A percentile compares a stretch with the other conserved stretches of the same genome.
phyloP scores from a whole-genome alignment of 495 filamentous ascomycete genomes.

The Hypoxylon crocopeplum region DNA sequence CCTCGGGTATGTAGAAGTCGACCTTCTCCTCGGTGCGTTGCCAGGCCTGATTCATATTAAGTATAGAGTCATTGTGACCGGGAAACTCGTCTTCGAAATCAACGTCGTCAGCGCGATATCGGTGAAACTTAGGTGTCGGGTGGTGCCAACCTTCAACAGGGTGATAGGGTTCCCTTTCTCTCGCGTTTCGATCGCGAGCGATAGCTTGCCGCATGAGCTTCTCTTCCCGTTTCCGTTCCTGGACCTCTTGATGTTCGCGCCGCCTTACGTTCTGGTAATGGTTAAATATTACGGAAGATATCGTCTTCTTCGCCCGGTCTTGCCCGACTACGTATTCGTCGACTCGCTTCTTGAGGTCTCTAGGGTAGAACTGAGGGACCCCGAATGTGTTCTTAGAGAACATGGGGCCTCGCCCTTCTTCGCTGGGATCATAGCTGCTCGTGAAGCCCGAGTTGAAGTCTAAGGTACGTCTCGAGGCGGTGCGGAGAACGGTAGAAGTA shows the following conservation, averaged over 20 bases:
- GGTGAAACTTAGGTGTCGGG: no score
- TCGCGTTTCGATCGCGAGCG: constrained; percentile 53
- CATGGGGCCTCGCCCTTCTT: constrained; percentile 56
- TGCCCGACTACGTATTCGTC: constrained; percentile 98
- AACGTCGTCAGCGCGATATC: no score
- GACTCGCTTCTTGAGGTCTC: constrained; percentile 83
- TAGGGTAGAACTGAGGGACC: constrained; percentile 78
- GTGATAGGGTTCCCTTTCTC: constrained; percentile 45
- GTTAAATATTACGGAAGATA: constrained; percentile 94
- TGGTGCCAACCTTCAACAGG: no score
- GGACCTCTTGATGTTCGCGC: constrained; percentile 77
- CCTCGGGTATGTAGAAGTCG: constrained; percentile 51
- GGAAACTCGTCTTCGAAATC: constrained; percentile 84
- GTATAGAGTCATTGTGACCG: constrained; percentile 70
- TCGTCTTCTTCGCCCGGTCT: constrained; percentile 92
- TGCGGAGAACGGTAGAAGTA: constrained; percentile 36
- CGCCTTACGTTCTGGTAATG: constrained; percentile 92
- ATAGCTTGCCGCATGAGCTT: constrained; percentile 54
- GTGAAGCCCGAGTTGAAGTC: constrained; percentile 64
- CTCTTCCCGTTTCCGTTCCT: constrained; percentile 68
- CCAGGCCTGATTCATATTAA: constrained; percentile 43
- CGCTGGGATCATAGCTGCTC: constrained; percentile 75
- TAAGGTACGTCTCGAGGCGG: constrained; percentile 40
- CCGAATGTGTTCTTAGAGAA: constrained; percentile 60
- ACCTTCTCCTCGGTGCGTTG: constrained; percentile 25